Conservation (phyloP, 2,329 filamentous ascomycete genomes). For the Colletotrichum neosansevieriae region DNA sequence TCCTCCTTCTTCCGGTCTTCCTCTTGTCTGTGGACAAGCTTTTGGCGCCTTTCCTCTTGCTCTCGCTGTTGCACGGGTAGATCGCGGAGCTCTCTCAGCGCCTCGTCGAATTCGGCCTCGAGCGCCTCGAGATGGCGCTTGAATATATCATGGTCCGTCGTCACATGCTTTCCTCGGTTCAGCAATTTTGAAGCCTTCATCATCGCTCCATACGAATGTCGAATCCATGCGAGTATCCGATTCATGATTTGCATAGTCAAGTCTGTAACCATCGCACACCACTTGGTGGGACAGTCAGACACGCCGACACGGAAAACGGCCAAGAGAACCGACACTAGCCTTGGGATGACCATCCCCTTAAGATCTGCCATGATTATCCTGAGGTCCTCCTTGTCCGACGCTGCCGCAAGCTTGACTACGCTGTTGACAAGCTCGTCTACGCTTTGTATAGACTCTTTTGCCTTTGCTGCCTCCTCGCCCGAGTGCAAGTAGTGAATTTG, state of each 20-base stretch:
- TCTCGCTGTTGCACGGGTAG: constrained; percentile 1
- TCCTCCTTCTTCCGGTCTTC: constrained; percentile 11
- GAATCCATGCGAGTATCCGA: constrained; percentile 22
- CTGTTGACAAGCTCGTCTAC: constrained; percentile 8
- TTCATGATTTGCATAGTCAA: constrained; percentile 32
- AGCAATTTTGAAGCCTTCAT: not conserved
- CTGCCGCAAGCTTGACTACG: too few species aligned
- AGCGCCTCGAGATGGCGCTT: not conserved
- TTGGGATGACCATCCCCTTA: constrained; percentile 11
- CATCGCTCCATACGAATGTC: constrained; percentile 21
- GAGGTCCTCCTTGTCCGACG: not conserved
- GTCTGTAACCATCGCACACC: constrained; percentile 27
- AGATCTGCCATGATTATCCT: constrained; percentile 8
- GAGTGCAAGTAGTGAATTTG: constrained; percentile 30
- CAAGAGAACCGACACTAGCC: constrained; percentile 18
- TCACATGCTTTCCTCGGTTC: constrained; percentile 1
- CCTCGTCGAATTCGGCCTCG: constrained; percentile 7
- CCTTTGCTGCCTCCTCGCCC: not conserved
- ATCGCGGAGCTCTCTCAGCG: not conserved
- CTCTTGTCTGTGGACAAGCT: not conserved
- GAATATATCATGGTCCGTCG: constrained; percentile 12
- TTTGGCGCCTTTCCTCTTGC: constrained; percentile 1
- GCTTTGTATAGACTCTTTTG: not conserved
- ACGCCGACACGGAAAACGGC: constrained; percentile 25
- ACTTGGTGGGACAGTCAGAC: not conserved